A percentile compares a stretch with the other conserved stretches of the same genome.
These are phyloP conservation scores for Botrytis deweyae DNA, from an alignment of 2,329 filamentous ascomycete species.

Conservation along the genomic window DNA sequence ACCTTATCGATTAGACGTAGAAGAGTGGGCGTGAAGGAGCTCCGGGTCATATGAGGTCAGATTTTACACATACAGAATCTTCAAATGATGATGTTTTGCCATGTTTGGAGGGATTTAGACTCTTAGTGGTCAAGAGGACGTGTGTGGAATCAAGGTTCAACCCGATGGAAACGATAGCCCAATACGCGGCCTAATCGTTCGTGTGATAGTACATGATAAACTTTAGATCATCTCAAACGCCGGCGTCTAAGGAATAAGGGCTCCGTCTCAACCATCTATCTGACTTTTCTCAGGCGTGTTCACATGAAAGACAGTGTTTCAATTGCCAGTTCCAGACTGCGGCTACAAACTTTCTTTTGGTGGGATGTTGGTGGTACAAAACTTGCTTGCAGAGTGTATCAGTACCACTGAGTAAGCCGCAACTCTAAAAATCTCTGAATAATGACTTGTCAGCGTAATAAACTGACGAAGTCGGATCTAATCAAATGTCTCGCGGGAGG, in stretches of 20 bases:
- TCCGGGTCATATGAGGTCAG: conserved; percentile 2
- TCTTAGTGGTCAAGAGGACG: background rate
- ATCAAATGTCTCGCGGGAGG: conserved; percentile 3
- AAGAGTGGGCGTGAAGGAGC: background rate
- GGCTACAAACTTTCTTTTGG: conserved; percentile 6
- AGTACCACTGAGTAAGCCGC: conserved; percentile 9
- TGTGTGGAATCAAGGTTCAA: conserved; percentile 1
- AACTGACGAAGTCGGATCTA: background rate
- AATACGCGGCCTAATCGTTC: conserved; percentile 7
- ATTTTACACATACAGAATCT: conserved; percentile 4
- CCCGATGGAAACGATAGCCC: conserved; percentile 1
- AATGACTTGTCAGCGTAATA: conserved; percentile 7
- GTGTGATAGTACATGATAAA: conserved; percentile 3
- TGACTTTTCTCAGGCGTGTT: conserved; percentile 3
- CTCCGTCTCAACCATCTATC: conserved; percentile 1
- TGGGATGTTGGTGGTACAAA: background rate
- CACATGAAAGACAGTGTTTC: conserved; percentile 13
- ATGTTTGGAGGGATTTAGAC: too few species aligned
- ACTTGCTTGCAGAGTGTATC: background rate
- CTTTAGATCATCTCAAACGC: conserved; percentile 12
- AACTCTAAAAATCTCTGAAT: background rate
- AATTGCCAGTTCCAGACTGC: background rate
- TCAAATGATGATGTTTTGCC: background rate
- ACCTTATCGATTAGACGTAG: conserved; percentile 18
- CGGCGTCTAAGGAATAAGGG: conserved; percentile 5